Evolutionary conservation across 495 filamentous ascomycete genomes (phyloP), one percentile per base, ranked within the genome.

Genomic region (Hypoxylon fuscum): DNA sequence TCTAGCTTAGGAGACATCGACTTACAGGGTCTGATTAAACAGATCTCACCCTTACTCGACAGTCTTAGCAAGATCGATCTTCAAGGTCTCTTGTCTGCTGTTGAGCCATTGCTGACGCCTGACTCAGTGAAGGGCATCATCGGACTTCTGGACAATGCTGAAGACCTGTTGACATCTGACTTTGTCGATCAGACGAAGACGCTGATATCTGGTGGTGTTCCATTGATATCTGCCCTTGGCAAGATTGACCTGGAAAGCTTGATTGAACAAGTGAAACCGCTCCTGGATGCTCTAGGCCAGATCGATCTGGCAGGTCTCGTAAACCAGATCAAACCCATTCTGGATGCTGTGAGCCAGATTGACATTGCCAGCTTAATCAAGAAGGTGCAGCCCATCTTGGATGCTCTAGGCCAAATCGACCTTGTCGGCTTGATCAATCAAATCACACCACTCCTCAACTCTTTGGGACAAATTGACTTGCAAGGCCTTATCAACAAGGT

Each of bases 201-300:
- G 32, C 25, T 72, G 4, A 72, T 76, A 38, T 68, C 61, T 25
- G 70, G 69, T 31, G 74, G 69, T 15, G 71, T 68, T 34, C 77
- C 70, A 56, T 73, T 71, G 62, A 68, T 66, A 65, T 69, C 56
- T 14, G 60, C 55, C 17, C 74, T 68, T 29, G 72, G 54, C 11
- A 76, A 79, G 15, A 74, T 78, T 53, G 75, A 77, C 55, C 22
- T 76, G 5, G 59, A 66, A 40, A 51, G 59, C 11, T 77, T 83
- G 46, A 66, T 83, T 3, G 56, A 49, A 12, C 77, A 79, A 40
- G 72, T 76, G 17, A 62, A 72, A 27, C 62, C 72, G 9, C 72
- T 83, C 4, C 61, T 83, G 14, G 77, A 77, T 21, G 68, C 66
- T 20, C 69, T 82, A 45, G 76, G 80, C 48, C 75, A 81, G 65